Conservation (phyloP, 2,329 filamentous ascomycete species). For the Xylaria sp. region DNA sequence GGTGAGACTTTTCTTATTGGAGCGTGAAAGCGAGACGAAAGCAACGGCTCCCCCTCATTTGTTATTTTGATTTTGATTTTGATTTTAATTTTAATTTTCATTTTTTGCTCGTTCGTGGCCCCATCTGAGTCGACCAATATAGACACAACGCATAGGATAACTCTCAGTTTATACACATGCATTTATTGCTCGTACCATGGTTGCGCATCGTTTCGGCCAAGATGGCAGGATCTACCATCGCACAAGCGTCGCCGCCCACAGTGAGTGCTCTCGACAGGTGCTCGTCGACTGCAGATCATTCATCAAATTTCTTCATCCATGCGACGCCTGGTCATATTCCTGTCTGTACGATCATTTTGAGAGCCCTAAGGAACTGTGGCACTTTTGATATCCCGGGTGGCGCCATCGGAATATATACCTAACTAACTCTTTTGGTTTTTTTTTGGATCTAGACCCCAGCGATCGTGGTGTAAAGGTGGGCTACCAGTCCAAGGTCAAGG, state of each 20-base stretch:
- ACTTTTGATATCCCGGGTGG: too few species aligned
- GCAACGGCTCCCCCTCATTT: constrained; percentile 29
- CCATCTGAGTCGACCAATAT: too few species aligned
- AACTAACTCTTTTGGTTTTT: not conserved
- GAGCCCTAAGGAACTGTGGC: too few species aligned
- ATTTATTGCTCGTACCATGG: not conserved
- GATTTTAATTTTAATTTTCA: too few species aligned
- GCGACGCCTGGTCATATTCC: not conserved
- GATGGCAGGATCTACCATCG: constrained; percentile 12
- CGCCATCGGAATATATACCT: too few species aligned
- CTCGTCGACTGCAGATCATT: not conserved
- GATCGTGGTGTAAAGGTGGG: constrained; percentile 57
- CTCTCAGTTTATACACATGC: not conserved
- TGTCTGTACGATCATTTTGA: not conserved
- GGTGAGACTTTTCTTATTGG: constrained; percentile 53
- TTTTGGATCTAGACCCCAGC: constrained; percentile 61
- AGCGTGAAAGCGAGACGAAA: not conserved
- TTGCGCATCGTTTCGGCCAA: not conserved
- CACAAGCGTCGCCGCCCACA: constrained; percentile 6
- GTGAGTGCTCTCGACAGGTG: constrained; percentile 14
- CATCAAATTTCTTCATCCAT: not conserved
- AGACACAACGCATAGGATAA: not conserved
- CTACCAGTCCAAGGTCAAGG: constrained; percentile 84
- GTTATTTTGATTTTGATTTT: too few species aligned
- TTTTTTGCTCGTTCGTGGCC: too few species aligned